Conservation (phyloP, 2,329 filamentous ascomycete species). For the Sporothrix pallida region DNA sequence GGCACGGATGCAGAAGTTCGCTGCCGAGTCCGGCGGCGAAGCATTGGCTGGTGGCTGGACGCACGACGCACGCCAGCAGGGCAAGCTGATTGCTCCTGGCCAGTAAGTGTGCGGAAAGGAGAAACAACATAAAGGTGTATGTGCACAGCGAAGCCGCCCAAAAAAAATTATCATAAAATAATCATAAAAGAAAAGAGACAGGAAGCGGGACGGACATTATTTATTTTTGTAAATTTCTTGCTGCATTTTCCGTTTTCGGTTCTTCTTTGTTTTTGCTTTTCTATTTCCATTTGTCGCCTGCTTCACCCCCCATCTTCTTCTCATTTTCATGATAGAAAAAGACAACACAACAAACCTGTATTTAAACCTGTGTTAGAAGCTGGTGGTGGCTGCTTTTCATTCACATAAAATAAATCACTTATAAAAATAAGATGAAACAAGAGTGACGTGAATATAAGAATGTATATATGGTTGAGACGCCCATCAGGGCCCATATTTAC, state of each 20-base stretch:
- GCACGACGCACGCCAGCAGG: constrained; percentile 74
- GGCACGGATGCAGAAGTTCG: constrained; percentile 83
- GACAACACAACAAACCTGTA: constrained; percentile 14
- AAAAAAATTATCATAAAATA: constrained; percentile 23
- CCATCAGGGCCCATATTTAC: not conserved
- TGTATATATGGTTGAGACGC: not conserved
- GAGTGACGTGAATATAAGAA: not conserved
- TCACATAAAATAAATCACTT: not conserved
- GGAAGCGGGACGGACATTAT: not conserved
- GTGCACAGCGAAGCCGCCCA: not conserved
- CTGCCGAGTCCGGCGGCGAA: constrained; percentile 72
- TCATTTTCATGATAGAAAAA: not conserved
- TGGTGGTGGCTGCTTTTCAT: not conserved
- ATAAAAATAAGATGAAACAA: not conserved
- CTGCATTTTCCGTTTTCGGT: constrained; percentile 28
- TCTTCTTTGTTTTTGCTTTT: not conserved
- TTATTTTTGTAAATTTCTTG: constrained; percentile 13
- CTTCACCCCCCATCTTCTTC: not conserved
- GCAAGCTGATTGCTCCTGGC: constrained; percentile 84
- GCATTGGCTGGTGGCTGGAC: constrained; percentile 88
- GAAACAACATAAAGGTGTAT: not conserved
- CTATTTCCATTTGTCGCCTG: constrained; percentile 1
- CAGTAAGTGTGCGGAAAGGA: constrained; percentile 32
- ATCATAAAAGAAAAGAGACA: constrained; percentile 15
- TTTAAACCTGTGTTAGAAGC: constrained; percentile 18